Conservation (phyloP, 78 protist species). For the Planoprotostelium fungivorum region DNA sequence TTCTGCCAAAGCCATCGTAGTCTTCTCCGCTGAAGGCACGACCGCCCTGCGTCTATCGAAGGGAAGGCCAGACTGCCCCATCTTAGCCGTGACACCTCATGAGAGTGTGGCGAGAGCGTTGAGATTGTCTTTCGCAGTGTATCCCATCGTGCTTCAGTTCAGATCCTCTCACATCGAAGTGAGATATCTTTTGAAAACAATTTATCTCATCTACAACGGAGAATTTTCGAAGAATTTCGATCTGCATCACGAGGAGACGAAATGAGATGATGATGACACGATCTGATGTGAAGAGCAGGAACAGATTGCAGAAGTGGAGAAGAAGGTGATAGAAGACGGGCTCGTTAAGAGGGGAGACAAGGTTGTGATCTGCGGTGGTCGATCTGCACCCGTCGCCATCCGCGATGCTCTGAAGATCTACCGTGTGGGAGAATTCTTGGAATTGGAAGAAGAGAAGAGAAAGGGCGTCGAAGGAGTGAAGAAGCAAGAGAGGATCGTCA, state of each 20-base stretch:
- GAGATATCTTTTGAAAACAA: too few species aligned
- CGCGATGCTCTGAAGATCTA: background rate
- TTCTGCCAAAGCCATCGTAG: background rate
- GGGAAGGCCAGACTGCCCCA: background rate
- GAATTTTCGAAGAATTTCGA: too few species aligned
- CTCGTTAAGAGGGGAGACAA: background rate
- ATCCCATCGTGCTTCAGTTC: background rate
- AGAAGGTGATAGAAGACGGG: background rate
- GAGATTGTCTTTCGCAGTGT: background rate
- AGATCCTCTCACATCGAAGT: background rate
- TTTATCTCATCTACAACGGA: too few species aligned
- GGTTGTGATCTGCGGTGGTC: background rate
- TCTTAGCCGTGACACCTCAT: background rate
- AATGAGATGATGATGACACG: too few species aligned
- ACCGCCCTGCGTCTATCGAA: background rate
- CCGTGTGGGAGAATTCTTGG: background rate
- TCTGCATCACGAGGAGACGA: too few species aligned
- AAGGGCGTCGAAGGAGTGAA: too few species aligned
- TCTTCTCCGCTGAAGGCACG: background rate
- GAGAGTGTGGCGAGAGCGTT: background rate
- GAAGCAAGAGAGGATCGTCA: too few species aligned
- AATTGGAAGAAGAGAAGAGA: too few species aligned
- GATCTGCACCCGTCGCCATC: background rate
- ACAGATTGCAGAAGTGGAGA: background rate
- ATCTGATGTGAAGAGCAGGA: background rate